Evolutionary conservation across 179 eudicot species (phyloP), one percentile per base, ranked within the genome.

Genomic region (Silene noctiflora): DNA sequence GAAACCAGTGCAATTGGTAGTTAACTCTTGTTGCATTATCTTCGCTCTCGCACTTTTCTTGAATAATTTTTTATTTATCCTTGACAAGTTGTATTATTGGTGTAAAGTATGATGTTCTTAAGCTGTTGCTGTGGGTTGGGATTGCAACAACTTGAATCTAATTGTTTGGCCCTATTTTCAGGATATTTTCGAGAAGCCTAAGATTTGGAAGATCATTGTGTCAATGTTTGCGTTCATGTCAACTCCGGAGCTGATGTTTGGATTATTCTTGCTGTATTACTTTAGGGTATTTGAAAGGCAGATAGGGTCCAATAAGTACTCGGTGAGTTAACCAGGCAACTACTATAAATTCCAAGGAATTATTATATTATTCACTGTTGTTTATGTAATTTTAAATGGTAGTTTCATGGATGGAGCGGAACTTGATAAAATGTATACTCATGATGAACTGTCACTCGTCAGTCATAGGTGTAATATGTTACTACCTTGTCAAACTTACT

Each of bases 201-300:
- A 84, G 79, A 74, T 91, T n/a, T 93, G 99, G 99, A 95, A 90
- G 87, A 77, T 91, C 76, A 77, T 93, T 71, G 89, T 86, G 27
- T 93, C 99, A 44, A 81, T 82, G 80, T 90, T 84, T 82, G 92
- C 94, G 33, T 95, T 95, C 79, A 85, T 96, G 51, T 95, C 99
- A 24, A 91, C 96, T 17, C 97, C 94, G 8, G 99, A 95, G 78
- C 84, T 95, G 84, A 56, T 93, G 80, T 93, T 93, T 86, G 99
- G 99, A 67, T 65, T 87, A 19, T 95, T 93, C 85, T 81, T 95
- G 75, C 84, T 95, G 72, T 95, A 93, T 83, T 95, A 95, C 85
- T 95, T 95, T 75, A 91, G 99, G 55, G 89, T 95, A 71, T 95
- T 95, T 77, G 99, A 95, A 87, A 89, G 99, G 82, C 99, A 95